phyloP scores from a whole-genome alignment of 805 yeast species.

The Kodamaea neixiangensis region DNA sequence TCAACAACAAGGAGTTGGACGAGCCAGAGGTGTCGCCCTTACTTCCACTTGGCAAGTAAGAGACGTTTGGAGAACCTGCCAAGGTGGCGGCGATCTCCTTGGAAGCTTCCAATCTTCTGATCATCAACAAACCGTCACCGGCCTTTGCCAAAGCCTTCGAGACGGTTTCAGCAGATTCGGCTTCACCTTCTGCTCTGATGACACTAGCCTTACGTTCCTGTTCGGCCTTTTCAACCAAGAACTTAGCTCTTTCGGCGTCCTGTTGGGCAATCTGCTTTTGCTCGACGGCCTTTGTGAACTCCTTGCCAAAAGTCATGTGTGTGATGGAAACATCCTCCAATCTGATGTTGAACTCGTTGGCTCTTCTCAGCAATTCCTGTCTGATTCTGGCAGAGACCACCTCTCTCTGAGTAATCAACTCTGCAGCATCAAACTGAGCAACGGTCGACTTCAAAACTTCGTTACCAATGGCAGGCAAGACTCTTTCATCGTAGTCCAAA shows the following conservation, averaged over 20 bases:
- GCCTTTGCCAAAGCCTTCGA: constrained; percentile 90
- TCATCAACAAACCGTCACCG: constrained; percentile 92
- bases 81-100: constrained; percentile 91
- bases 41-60: constrained; percentile 74
- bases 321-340: constrained; percentile 97
- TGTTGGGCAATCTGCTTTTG: constrained; percentile 99
- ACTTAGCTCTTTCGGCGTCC: constrained; percentile 97
- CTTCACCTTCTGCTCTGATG: constrained; percentile 98
- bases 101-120: constrained; percentile 94
- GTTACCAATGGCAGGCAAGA: constrained; percentile 88
- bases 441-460: constrained; percentile 88
- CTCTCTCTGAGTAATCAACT: constrained; percentile 95
- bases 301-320: constrained; percentile 95
- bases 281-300: constrained; percentile 97
- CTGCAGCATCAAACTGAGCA: constrained; percentile 95
- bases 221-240: constrained; percentile 87
- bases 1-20: constrained; percentile 61
- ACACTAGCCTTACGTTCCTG: constrained; percentile 95
- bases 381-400: constrained; percentile 87
- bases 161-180: constrained; percentile 95
- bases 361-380: constrained; percentile 79
- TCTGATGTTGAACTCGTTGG: constrained; percentile 83
- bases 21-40: constrained; percentile 34
- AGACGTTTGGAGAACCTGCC: constrained; percentile 79
- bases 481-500: constrained; percentile 92